phyloP scores from a whole-genome alignment of 2,329 filamentous ascomycete species.

The Ophiostoma tasmaniense region DNA sequence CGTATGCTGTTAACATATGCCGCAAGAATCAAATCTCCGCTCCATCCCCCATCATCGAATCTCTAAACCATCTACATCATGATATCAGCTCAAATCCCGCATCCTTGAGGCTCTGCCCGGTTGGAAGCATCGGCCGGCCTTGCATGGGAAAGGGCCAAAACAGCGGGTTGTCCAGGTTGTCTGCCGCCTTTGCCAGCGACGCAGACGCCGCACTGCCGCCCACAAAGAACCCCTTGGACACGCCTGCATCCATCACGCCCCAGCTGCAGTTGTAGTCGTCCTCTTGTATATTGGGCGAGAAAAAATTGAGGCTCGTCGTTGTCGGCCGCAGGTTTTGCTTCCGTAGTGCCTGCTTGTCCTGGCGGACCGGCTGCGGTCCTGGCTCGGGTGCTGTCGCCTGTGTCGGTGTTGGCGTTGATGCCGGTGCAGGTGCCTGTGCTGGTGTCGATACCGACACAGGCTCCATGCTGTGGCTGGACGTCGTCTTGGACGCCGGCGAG shows the following conservation, averaged over 20 bases:
- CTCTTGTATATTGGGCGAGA: constrained; percentile 36
- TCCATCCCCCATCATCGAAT: too few species aligned
- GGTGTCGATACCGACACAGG: background rate
- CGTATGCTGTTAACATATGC: background rate
- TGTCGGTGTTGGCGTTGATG: background rate
- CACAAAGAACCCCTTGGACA: constrained; percentile 7
- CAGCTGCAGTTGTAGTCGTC: constrained; percentile 31
- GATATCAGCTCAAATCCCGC: constrained; percentile 39
- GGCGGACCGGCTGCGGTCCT: background rate
- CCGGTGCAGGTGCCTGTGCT: constrained; percentile 14
- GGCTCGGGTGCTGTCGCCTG: too few species aligned
- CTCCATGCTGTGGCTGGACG: constrained; percentile 4
- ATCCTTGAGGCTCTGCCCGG: constrained; percentile 38
- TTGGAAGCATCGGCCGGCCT: constrained; percentile 45
- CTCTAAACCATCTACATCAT: background rate
- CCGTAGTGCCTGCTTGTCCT: background rate
- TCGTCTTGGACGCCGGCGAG: constrained; percentile 15
- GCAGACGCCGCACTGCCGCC: constrained; percentile 9
- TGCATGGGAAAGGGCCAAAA: constrained; percentile 57
- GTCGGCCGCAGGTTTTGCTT: constrained; percentile 32
- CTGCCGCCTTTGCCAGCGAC: constrained; percentile 24
- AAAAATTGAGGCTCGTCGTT: constrained; percentile 49
- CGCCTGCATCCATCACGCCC: constrained; percentile 26
- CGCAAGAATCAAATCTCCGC: background rate
- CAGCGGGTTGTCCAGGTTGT: constrained; percentile 42